Conservation (phyloP, 2,329 filamentous ascomycete genomes). For the Trichophyton verrucosum region DNA sequence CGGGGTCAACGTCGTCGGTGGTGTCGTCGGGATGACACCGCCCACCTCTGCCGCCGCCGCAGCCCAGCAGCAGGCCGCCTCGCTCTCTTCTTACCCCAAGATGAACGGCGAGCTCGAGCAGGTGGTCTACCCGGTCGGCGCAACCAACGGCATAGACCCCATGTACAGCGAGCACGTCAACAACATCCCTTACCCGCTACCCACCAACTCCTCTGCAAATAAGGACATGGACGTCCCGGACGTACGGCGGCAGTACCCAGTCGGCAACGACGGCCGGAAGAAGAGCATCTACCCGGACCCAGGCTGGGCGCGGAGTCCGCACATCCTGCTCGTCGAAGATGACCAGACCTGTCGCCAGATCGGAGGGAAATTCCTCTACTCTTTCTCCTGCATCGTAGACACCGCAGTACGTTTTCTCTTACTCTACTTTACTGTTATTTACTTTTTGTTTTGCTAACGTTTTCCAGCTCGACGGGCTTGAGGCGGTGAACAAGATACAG, state of each 20-base stretch:
- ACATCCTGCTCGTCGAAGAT: constrained; percentile 82
- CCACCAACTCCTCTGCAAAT: constrained; percentile 31
- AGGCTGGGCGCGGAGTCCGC: constrained; percentile 56
- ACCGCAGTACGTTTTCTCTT: constrained; percentile 42
- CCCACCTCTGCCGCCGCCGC: constrained; percentile 27
- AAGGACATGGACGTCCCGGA: constrained; percentile 45
- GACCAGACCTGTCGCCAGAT: constrained; percentile 55
- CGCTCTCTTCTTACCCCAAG: constrained; percentile 40
- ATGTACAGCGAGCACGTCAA: constrained; percentile 90
- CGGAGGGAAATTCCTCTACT: constrained; percentile 54
- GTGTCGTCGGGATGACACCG: constrained; percentile 14
- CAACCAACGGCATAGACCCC: constrained; percentile 84
- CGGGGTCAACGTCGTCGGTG: not conserved
- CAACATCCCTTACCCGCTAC: constrained; percentile 79
- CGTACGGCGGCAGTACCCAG: constrained; percentile 29
- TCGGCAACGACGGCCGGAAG: constrained; percentile 39
- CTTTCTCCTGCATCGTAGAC: constrained; percentile 52
- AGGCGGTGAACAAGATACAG: constrained; percentile 79
- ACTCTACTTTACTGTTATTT: not conserved
- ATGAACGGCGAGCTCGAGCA: constrained; percentile 48
- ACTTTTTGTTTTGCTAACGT: not conserved
- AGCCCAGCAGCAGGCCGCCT: constrained; percentile 31
- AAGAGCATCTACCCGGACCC: constrained; percentile 50
- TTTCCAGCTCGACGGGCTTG: constrained; percentile 63
- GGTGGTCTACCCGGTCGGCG: constrained; percentile 81